These are phyloP conservation scores for Ustilago curta DNA, from an alignment of 1,284 basidiomycete species.

Conservation along the genomic window DNA sequence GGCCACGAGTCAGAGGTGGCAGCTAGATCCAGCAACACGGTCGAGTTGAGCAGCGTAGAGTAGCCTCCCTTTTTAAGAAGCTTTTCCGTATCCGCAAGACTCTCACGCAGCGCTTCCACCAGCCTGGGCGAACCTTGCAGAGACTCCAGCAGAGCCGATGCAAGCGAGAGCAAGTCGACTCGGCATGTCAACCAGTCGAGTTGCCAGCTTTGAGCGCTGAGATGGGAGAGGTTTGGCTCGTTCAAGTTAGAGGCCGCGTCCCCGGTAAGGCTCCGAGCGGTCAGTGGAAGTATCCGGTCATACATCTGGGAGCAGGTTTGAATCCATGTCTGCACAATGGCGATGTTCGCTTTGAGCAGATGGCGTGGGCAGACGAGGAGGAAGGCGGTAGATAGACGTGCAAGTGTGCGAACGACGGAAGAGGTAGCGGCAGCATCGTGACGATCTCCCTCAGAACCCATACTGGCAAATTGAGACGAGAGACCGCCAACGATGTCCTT, in stretches of 20 bases:
- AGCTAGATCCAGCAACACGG: constrained; percentile 35
- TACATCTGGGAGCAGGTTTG: constrained; percentile 25
- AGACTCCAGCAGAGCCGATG: constrained; percentile 12
- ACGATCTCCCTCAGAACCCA: not conserved
- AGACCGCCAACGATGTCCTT: constrained; percentile 35
- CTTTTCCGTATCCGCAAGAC: constrained; percentile 15
- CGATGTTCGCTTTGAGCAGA: constrained; percentile 17
- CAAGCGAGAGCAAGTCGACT: constrained; percentile 34
- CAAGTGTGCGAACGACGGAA: constrained; percentile 22
- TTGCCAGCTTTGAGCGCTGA: constrained; percentile 28
- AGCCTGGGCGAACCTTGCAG: constrained; percentile 22
- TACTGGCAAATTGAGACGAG: constrained; percentile 15
- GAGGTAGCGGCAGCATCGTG: constrained; percentile 1
- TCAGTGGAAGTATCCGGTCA: constrained; percentile 23
- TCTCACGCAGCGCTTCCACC: constrained; percentile 6
- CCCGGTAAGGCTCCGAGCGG: not conserved
- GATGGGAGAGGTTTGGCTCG: constrained; percentile 8
- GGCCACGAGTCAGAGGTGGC: constrained; percentile 36
- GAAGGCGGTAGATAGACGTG: constrained; percentile 23
- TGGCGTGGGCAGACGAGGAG: constrained; percentile 24
- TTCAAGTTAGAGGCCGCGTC: not conserved
- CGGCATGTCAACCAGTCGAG: constrained; percentile 39
- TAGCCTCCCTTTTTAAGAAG: constrained; percentile 26
- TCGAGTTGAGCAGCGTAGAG: constrained; percentile 30
- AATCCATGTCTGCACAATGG: constrained; percentile 8